Conservation (phyloP, 176 grass and related monocot species). For the Ensete glaucum region DNA sequence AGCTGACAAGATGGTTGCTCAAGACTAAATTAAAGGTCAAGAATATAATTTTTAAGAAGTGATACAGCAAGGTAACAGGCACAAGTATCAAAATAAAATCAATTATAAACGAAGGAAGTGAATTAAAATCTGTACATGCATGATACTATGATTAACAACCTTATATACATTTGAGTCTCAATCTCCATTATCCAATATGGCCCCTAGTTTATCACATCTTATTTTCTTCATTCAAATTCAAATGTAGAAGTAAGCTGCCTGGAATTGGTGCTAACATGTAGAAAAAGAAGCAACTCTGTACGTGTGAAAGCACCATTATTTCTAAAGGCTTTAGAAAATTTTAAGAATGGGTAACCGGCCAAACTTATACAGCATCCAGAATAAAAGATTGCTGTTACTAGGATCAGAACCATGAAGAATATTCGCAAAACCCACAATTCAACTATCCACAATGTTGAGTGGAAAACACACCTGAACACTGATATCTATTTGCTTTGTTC, state of each 20-base stretch:
- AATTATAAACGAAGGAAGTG: too few species aligned
- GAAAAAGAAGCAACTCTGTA: neutral
- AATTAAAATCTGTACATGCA: too few species aligned
- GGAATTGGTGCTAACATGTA: neutral
- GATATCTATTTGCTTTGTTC: conserved; percentile 39
- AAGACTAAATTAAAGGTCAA: neutral
- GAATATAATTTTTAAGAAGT: neutral
- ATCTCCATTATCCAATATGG: neutral
- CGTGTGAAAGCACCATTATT: too few species aligned
- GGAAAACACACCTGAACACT: conserved; percentile 43
- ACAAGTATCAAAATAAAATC: too few species aligned
- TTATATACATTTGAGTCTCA: neutral
- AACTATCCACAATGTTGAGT: neutral
- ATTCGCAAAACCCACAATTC: too few species aligned
- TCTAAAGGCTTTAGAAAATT: too few species aligned
- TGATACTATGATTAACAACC: neutral
- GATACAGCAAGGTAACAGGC: neutral
- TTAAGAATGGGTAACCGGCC: too few species aligned
- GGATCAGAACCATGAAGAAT: too few species aligned
- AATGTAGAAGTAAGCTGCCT: neutral
- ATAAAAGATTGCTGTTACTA: neutral
- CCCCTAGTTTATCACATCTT: neutral
- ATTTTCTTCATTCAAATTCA: neutral
- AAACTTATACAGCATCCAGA: neutral
- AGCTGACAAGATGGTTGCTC: neutral